Conservation (phyloP, 495 filamentous ascomycete genomes). For the Xylaria acuta region DNA sequence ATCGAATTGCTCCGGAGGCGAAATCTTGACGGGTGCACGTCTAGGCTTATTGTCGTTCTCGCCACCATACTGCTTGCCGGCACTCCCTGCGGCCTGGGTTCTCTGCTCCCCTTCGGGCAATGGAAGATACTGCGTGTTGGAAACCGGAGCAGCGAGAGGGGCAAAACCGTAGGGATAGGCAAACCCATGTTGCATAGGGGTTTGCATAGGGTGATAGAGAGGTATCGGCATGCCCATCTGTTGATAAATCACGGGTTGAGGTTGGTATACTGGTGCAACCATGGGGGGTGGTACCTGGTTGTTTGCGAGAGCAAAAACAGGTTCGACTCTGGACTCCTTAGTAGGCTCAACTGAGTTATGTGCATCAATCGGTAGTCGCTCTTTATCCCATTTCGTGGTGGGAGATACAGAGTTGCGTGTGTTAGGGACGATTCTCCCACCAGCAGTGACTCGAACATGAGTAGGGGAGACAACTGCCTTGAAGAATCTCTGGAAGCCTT, state of each 20-base stretch:
- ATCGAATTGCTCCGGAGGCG: constrained; percentile 54
- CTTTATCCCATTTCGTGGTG: constrained; percentile 48
- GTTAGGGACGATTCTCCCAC: constrained; percentile 63
- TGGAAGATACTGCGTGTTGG: constrained; percentile 21
- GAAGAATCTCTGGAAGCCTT: constrained; percentile 63
- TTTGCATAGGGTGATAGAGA: constrained; percentile 28
- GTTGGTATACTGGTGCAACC: constrained; percentile 25
- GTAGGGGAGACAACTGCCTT: constrained; percentile 62
- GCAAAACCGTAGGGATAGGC: constrained; percentile 40
- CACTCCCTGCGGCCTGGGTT: constrained; percentile 29
- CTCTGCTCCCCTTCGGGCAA: constrained; percentile 30
- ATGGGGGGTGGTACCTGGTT: constrained; percentile 36
- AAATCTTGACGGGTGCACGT: constrained; percentile 47
- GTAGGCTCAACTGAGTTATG: constrained; percentile 27
- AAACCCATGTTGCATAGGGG: constrained; percentile 29
- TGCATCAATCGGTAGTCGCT: constrained; percentile 32
- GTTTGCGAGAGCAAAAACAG: constrained; percentile 3
- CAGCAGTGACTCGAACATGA: constrained; percentile 62
- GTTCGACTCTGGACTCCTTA: constrained; percentile 26
- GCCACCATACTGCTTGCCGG: constrained; percentile 37
- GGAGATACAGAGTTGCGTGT: constrained; percentile 55
- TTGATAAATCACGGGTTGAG: constrained; percentile 23
- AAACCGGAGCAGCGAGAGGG: constrained; percentile 25
- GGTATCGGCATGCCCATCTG: constrained; percentile 38
- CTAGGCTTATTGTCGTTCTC: constrained; percentile 39